Evolutionary conservation across 306 rosid species (phyloP).

Genomic region (Phaseolus lunatus): DNA sequence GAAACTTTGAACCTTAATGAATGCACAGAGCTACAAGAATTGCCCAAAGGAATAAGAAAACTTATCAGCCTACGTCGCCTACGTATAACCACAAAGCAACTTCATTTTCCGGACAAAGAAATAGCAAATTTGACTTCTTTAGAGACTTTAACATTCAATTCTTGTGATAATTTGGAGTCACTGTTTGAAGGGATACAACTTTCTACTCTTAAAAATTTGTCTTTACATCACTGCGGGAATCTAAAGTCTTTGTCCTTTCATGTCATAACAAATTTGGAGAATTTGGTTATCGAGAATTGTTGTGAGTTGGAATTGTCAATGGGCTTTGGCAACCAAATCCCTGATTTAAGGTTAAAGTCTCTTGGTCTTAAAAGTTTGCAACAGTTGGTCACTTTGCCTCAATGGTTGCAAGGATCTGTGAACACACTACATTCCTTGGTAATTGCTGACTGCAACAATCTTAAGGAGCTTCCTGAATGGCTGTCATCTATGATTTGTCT

Average conservation of each 20-base stretch:
- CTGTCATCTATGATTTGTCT: neutral
- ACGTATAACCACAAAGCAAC: neutral
- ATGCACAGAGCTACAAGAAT: neutral
- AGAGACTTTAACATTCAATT: neutral
- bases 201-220: neutral
- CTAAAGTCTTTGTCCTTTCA: neutral
- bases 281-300: neutral
- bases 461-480: neutral
- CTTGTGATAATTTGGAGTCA: neutral
- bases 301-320: neutral
- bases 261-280: neutral
- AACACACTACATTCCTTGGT: neutral
- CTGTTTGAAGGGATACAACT: neutral
- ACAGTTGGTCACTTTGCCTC: slow-evolving; percentile 8
- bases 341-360: neutral
- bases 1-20: neutral
- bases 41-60: neutral
- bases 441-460: neutral
- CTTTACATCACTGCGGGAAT: neutral
- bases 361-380: neutral
- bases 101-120: neutral
- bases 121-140: neutral
- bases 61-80: neutral
- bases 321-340: neutral
- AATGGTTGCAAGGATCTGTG: neutral